Evolutionary conservation across 352 stramenopile genomes (phyloP), one percentile per base, ranked within the genome.

Genomic region (Hyaloperonospora brassicae): DNA sequence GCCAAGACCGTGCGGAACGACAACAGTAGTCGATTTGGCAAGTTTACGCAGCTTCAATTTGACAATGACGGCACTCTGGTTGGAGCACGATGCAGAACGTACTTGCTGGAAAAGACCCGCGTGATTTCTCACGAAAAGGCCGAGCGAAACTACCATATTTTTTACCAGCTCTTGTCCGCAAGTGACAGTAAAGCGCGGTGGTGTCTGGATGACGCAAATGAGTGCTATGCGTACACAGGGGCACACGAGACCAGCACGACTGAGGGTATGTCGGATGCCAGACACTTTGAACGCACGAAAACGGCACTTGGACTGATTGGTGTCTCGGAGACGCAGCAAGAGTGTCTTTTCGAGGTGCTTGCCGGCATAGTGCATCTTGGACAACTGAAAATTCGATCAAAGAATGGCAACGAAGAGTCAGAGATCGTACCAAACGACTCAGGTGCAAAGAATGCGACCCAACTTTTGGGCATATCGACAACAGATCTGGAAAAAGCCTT

Each of bases 31-130:
- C 85, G 95, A 22, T 98, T 98, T 66, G 95, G 95, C 35, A 98
- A 98, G 68, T 98, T 97, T 59, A 98, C 97, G 57, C 84, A 98
- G 61, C 78, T 98, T 10, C 77, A 95, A 57, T 98, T 98, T 59
- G 79, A 89, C 47, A 59, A 55, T 13, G 50, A 59, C 22, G 83
- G 84, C 1, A 79, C 70, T 48, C 59, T 94, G 0, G 72, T 90
- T 2, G 86, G 87, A 36, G 84, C 84, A 34, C 73, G 68, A 24
- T 90, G 88, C 50, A 72, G 76, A 45, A 95, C 83, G 14, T 98
- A 98, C 56, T 74, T 98, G 47, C 71, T 98, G 47, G 93, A 98
- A 66, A 98, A 97, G 70, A 89, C 85, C 0, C 79, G 86, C 21
- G 73, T 96, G 34, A 86, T 89, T 53, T 79, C 69, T 3, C 84